Base-by-base conservation (phyloP, 352 stramenopile species). In the Pythium phragmiticola region DNA sequence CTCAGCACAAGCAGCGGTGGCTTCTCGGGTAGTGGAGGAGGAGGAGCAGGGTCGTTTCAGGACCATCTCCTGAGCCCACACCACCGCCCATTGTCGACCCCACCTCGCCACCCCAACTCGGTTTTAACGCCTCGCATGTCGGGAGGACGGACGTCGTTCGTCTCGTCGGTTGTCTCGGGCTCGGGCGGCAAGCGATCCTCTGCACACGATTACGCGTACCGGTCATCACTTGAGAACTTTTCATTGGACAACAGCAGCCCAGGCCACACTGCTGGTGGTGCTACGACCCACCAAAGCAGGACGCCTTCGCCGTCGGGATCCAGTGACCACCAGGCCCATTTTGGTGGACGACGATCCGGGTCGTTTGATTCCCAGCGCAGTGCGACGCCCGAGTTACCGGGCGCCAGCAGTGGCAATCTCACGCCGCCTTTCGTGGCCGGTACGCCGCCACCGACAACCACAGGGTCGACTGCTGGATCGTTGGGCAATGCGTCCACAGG, bases 191-290 rank as follows among this genome's bases (percentile, higher is more conserved):
- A 73, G 41, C 14, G 37, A 16, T 73, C 68, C 11, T 37, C 33
- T 6, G 74, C 78, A 6, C 59, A 68, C 17, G 71, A 82, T 5
- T 71, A 72, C 52, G 74, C 26, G 4, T 59, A 69, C 16, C 65
- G 76, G 13, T 70, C 69, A 17, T 89, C 82, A 8, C 49, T 89
- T 33, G 82, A 91, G 34, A 89, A 88, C 33, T 91, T 91, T 43
- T 84, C 82, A 0, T 56, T 91, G 21, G 82, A 91, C 36, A 59
- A 56, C 7, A 63, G 19, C 26, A 51, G 54, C 16, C 58, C 58
- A 12, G 60, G 56, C 42, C 53, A 65, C 23, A 9, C 3, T 9
- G 19, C 12, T 9, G 19, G 2, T 14, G 16, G n/a, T 13, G 16
- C 2, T 21, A 21, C 21, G 4, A 14, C 28, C 19, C 43, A 51